Percentiles rank a stretch among this genome's conserved stretches.
phyloP scores from a whole-genome alignment of 208 protist species.

The Zelonia costaricensis region DNA sequence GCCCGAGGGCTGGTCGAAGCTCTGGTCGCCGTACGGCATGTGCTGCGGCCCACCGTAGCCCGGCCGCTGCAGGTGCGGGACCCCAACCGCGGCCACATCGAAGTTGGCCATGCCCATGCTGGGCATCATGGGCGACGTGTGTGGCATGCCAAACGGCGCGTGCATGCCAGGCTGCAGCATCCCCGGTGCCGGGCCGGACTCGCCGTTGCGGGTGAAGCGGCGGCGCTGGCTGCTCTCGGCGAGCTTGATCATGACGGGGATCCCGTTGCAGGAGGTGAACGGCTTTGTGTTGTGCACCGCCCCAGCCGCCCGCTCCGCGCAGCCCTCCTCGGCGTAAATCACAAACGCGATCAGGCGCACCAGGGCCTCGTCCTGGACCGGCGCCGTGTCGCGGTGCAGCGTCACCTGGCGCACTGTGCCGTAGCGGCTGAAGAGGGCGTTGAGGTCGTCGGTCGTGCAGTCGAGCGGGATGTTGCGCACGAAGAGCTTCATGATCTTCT shows the following conservation, averaged over 20 bases:
- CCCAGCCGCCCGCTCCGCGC: slow-evolving; percentile 52
- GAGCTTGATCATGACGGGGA: slow-evolving; percentile 72
- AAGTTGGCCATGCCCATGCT: not conserved
- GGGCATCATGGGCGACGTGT: slow-evolving; percentile 3
- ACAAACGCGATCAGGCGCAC: slow-evolving; percentile 85
- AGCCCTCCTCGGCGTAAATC: slow-evolving; percentile 53
- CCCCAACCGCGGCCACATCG: not conserved
- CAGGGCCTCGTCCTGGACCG: slow-evolving; percentile 27
- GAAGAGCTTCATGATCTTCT: slow-evolving; percentile 78
- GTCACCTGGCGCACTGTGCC: slow-evolving; percentile 52
- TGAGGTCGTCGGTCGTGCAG: slow-evolving; percentile 38
- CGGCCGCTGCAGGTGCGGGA: too few species aligned
- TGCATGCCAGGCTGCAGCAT: not conserved
- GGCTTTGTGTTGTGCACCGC: slow-evolving; percentile 60
- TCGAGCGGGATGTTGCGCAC: slow-evolving; percentile 77
- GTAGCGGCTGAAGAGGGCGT: slow-evolving; percentile 39
- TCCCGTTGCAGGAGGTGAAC: slow-evolving; percentile 43
- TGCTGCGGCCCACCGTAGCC: too few species aligned
- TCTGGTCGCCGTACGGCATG: too few species aligned
- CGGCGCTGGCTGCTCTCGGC: slow-evolving; percentile 42
- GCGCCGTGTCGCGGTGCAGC: slow-evolving; percentile 77
- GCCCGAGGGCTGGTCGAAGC: too few species aligned
- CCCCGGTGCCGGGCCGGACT: slow-evolving; percentile 3
- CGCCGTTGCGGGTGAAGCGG: slow-evolving; percentile 8
- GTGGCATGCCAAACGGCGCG: not conserved